Base-by-base conservation (phyloP, 805 yeast species). In the Brettanomyces nanus region DNA sequence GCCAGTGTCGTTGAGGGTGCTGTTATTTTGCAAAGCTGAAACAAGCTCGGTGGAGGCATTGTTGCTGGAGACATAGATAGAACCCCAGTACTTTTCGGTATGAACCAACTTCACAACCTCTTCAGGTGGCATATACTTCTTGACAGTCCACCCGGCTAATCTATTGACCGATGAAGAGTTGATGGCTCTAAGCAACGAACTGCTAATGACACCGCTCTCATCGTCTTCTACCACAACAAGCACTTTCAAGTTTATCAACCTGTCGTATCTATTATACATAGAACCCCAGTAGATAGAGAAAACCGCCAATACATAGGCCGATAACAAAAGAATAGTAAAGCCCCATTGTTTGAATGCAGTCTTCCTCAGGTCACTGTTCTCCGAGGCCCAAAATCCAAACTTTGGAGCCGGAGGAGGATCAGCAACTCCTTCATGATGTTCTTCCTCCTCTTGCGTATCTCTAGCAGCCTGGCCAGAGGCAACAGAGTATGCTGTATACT, bases 11-110 rank as follows among this genome's bases (percentile, higher is more conserved):
- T 52, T 54, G 36, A 65, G 54, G 5, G 48, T 38, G 6, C 17
- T 11, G 23, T 14, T 13, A 13, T 42, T 38, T 22, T 47, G 42
- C n/a, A 77, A 54, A 3, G 77, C 77, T 17, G 59, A 46, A 19
- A 51, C 42, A 18, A 66, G 52, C 19, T 47, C 47, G 4, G 77
- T 64, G 1, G 81, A 74, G 6, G 44, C 51, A 33, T 48, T 32
- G 47, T 73, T 68, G 11, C 66, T 56, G 17, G 53, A 48, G 25
- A 81, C 72, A 44, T 75, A 71, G 26, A 80, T 59, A 0, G 80
- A 71, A 19, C 72, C 68, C 92, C 90, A 83, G 48, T 68, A 79
- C 14, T 69, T 49, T 54, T 77, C 73, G 37, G 69, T 70, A 47
- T 71, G 75, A 3, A 82, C 67, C 37, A 59, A 58, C 25, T 66